Evolutionary conservation across 352 stramenopile species (phyloP).

Genomic region (Elongisporangium undulatum): DNA sequence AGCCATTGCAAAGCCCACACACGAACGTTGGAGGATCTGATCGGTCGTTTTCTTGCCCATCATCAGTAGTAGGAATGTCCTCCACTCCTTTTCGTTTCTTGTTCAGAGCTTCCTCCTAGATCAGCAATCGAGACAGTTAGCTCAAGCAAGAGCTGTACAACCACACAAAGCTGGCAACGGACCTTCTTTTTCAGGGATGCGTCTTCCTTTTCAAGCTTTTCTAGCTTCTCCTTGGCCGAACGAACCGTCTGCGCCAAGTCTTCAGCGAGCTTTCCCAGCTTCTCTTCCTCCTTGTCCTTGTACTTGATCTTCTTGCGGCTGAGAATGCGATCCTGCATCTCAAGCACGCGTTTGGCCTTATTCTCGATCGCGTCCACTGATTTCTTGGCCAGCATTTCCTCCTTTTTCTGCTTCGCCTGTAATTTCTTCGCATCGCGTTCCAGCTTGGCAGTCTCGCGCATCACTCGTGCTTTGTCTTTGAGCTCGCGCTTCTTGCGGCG

Average conservation of each 20-base stretch:
- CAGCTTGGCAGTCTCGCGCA: slow-evolving; percentile 78
- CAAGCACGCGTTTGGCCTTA: slow-evolving; percentile 80
- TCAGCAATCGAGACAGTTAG: background rate
- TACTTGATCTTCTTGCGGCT: slow-evolving; percentile 88
- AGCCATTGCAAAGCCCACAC: background rate
- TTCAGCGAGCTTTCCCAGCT: slow-evolving; percentile 72
- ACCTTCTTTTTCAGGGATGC: slow-evolving; percentile 60
- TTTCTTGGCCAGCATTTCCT: slow-evolving; percentile 68
- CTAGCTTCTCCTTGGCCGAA: slow-evolving; percentile 70
- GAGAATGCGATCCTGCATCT: slow-evolving; percentile 86
- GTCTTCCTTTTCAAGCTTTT: slow-evolving; percentile 88
- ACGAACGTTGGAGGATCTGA: slow-evolving; percentile 71
- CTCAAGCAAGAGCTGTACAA: background rate
- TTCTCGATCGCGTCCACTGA: slow-evolving; percentile 77
- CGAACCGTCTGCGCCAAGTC: slow-evolving; percentile 76
- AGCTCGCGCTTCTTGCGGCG: slow-evolving; percentile 70
- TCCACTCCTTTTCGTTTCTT: slow-evolving; percentile 72
- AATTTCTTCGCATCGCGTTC: slow-evolving; percentile 67
- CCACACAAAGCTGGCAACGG: background rate
- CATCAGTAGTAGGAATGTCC: slow-evolving; percentile 33
- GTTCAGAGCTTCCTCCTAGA: slow-evolving; percentile 65
- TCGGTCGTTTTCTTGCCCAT: slow-evolving; percentile 19
- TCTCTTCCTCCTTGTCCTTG: slow-evolving; percentile 88
- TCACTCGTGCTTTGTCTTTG: slow-evolving; percentile 69
- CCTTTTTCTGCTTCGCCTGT: slow-evolving; percentile 61